Evolutionary conservation across 106 monocot genomes (phyloP).

Genomic region (Amphibolis antarctica): DNA sequence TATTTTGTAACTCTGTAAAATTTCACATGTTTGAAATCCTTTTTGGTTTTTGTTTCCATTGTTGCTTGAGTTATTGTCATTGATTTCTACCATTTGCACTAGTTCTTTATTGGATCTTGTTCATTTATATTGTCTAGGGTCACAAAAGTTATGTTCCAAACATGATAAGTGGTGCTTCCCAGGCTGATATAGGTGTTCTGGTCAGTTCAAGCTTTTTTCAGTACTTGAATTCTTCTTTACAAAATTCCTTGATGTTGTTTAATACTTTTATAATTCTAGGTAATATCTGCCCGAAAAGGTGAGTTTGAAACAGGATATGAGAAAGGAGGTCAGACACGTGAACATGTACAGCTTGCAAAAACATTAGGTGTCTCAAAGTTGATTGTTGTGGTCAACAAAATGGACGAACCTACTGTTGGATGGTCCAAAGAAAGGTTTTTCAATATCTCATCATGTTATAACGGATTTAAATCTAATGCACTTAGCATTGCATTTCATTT

Average conservation of each 20-base stretch:
- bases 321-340: slow-evolving; percentile 89
- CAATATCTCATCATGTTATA: not conserved
- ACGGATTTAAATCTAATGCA: not conserved
- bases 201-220: slow-evolving; percentile 23
- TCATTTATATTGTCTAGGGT: slow-evolving; percentile 40
- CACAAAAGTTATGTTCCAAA: slow-evolving; percentile 99
- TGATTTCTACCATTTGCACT: not conserved
- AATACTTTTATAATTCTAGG: slow-evolving; percentile 26
- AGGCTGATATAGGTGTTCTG: slow-evolving; percentile 93
- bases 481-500: no score
- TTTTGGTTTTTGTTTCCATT: no score
- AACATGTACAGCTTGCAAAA: slow-evolving; percentile 92
- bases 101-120: not conserved
- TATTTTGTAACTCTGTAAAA: no score
- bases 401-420: slow-evolving; percentile 89
- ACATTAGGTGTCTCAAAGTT: slow-evolving; percentile 88
- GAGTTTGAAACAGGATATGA: slow-evolving; percentile 99
- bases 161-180: slow-evolving; percentile 99
- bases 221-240: not conserved
- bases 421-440: slow-evolving; percentile 91
- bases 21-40: no score
- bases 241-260: not conserved
- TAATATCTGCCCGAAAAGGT: slow-evolving; percentile 96
- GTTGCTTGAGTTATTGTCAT: not conserved
- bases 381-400: slow-evolving; percentile 90